Conservation (phyloP, 2,329 filamentous ascomycete genomes). For the Arthroderma sp. region DNA sequence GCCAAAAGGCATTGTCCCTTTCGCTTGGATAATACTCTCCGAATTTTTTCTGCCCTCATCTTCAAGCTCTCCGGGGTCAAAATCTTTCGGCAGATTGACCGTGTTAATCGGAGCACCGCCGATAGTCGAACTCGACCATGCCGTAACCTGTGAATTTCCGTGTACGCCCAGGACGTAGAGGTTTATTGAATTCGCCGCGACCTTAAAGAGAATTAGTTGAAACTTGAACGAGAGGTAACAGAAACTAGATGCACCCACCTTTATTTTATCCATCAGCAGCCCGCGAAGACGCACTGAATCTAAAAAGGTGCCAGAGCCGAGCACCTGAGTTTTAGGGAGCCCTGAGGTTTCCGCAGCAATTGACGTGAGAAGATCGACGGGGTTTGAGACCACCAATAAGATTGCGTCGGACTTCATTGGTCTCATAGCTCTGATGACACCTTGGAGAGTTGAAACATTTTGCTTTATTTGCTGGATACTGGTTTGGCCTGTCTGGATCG, state of each 20-base stretch:
- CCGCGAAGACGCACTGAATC: conserved; percentile 38
- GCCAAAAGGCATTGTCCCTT: not conserved
- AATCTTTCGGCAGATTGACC: conserved; percentile 14
- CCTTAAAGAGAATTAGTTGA: not conserved
- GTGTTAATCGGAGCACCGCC: conserved; percentile 29
- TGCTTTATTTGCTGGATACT: conserved; percentile 35
- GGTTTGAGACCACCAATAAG: conserved; percentile 41
- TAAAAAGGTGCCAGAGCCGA: conserved; percentile 42
- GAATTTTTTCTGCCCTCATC: not conserved
- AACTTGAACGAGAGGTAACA: no score
- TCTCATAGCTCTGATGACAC: conserved; percentile 36
- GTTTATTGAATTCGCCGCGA: conserved; percentile 8
- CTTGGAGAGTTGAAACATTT: conserved; percentile 36
- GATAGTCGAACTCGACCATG: conserved; percentile 34
- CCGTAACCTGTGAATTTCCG: conserved; percentile 36
- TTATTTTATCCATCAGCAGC: conserved; percentile 7
- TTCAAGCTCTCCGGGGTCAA: no score
- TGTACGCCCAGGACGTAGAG: conserved; percentile 39
- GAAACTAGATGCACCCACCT: not conserved
- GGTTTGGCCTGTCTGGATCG: conserved; percentile 25
- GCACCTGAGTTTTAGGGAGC: conserved; percentile 36
- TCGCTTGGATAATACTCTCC: not conserved
- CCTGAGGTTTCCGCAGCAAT: conserved; percentile 36
- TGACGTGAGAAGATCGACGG: conserved; percentile 42
- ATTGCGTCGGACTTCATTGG: conserved; percentile 37